These are phyloP conservation scores for Diaporthe citri DNA, from an alignment of 2,329 filamentous ascomycete species.

Conservation along the genomic window DNA sequence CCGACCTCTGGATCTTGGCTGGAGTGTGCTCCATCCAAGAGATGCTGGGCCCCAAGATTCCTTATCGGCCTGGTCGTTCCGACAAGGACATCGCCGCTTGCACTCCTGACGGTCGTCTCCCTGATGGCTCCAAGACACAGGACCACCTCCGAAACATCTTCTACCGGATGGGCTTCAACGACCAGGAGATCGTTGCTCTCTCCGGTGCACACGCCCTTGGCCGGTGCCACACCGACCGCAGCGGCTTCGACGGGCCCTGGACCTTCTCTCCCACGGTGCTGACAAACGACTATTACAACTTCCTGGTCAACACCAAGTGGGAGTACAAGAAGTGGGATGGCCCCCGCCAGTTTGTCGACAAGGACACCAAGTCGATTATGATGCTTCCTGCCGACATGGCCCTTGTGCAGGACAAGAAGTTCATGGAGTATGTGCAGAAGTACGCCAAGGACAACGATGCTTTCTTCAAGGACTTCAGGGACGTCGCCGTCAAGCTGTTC, in stretches of 20 bases:
- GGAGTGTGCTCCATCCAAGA: conserved; percentile 92
- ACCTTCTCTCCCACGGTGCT: conserved; percentile 91
- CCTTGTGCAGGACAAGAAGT: conserved; percentile 87
- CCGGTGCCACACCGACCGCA: conserved; percentile 90
- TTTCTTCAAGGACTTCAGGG: conserved; percentile 95
- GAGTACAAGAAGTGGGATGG: conserved; percentile 91
- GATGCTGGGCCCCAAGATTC: conserved; percentile 89
- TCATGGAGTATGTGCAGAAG: conserved; percentile 83
- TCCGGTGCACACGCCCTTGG: conserved; percentile 88
- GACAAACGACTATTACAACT: conserved; percentile 94
- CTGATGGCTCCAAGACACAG: conserved; percentile 78
- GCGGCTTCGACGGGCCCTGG: conserved; percentile 90
- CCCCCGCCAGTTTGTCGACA: conserved; percentile 88
- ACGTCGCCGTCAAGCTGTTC: conserved; percentile 84
- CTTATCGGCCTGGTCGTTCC: conserved; percentile 86
- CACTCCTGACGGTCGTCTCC: conserved; percentile 90
- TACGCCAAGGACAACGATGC: conserved; percentile 91
- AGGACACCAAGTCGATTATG: conserved; percentile 89
- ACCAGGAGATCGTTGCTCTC: conserved; percentile 95
- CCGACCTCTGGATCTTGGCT: conserved; percentile 94
- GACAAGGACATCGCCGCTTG: conserved; percentile 86
- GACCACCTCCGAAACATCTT: conserved; percentile 93
- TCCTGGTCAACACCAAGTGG: conserved; percentile 95
- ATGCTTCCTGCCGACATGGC: conserved; percentile 96
- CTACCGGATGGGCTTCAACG: conserved; percentile 96